Base-by-base conservation (phyloP, 1,139 yeast species). In the Wickerhamomyces sp. region DNA sequence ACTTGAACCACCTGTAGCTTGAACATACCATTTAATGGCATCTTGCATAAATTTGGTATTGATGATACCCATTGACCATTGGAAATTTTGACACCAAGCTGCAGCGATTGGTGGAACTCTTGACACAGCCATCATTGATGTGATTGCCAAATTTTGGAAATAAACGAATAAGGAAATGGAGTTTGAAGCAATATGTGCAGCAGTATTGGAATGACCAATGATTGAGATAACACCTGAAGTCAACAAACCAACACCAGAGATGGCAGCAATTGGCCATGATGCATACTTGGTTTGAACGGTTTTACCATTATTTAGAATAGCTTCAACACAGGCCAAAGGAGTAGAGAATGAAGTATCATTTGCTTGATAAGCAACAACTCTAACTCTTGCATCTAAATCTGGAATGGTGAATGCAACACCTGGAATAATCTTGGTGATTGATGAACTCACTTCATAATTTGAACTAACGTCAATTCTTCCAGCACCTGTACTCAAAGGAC, bases 51-150 rank as follows among this genome's bases (percentile, higher is more conserved):
- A 89, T n/a, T 70, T 69, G 10, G 81, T 80, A 47, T 77, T 75
- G 57, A 94, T 88, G 52, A 93, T 81, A 45, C 99, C 99, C 75
- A 93, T 76, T 7, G 97, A 83, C 99, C 99, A 93, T 69, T 82
- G 83, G 72, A 93, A 93, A 69, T 93, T 93, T 65, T 93, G 96
- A 34, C 95, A 84, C 99, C 99, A 93, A 5, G 98, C 94, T 2
- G 96, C 93, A 10, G 98, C 98, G 54, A 93, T 89, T 7, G 99
- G 99, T 9, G 99, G 99, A 27, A 89, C 87, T 51, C 81, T 75
- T 23, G 90, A 79, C 36, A 93, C 98, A 42, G 95, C 97, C 93
- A 91, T 85, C 96, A 93, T 90, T 29, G 96, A 79, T 27, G 94
- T 85, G 53, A 93, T 84, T 31, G 98, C 97, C 57, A 93, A 76